Base-by-base conservation (phyloP, 2,329 filamentous ascomycete genomes). In the Talaromyces sp. region DNA sequence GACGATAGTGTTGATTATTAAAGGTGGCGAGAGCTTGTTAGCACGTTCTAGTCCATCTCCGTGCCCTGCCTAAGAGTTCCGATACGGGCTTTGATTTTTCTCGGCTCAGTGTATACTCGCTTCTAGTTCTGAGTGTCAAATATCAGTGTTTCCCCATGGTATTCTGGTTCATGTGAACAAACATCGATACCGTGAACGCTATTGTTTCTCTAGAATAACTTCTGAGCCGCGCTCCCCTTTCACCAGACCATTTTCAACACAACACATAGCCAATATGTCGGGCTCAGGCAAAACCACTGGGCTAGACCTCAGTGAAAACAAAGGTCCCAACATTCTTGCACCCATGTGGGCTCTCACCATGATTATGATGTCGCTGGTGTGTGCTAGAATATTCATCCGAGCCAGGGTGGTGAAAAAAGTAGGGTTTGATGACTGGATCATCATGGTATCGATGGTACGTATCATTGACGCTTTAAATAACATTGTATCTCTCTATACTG, bases 351-450 rank as follows among this genome's bases (percentile, higher is more conserved):
- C 66, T 10, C 66, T 78, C 61, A 71, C 70, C 6, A 60, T 62
- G 5, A 12, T 76, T 23, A 68, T 65, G 23, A 69, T 69, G 1
- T 16, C 71, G 4, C 70, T 76, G n/a, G 69, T 75, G 1, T 60
- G 61, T 16, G 66, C 70, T 8, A 69, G 76, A 30, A 55, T 78
- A 6, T 77, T 69, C 56, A 71, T 70, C 36, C 67, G 72, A 47
- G 61, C 65, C 3, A 60, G 58, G 14, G 68, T 77, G 9, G 60
- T 72, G 23, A 67, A 67, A 16, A 72, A 67, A 40, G 53, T 76
- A n/a, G 68, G 73, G 3, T 57, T 71, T 1, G 75, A 78, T 59
- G 75, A 78, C 63, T 76, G 69, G 62, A 61, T 75, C 36, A 75
- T 76, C 59, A 67, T 73, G 63, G 73, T 73, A 33, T 66, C 67